Evolutionary conservation across 768 basidiomycete species (phyloP).

Genomic region (Paxillus rubicundulus): DNA sequence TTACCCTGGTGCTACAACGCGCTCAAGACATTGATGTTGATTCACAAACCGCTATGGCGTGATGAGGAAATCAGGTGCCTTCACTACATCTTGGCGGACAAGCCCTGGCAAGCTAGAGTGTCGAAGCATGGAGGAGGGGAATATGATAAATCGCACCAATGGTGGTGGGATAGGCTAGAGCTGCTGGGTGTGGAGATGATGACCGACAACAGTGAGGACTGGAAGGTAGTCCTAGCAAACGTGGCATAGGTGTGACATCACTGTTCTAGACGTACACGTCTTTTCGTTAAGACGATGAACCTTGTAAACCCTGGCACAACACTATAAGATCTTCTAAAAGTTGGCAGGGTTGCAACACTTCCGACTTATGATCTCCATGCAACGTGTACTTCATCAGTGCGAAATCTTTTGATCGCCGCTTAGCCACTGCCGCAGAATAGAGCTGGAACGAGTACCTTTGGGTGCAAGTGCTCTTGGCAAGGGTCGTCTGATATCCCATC

Average conservation of each 20-base stretch:
- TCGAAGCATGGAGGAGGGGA: constrained; percentile 39
- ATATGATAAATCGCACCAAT: constrained; percentile 56
- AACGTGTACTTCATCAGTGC: constrained; percentile 92
- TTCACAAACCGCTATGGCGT: constrained; percentile 76
- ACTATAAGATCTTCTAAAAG: neutral
- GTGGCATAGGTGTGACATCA: constrained; percentile 34
- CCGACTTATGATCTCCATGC: constrained; percentile 62
- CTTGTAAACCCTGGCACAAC: neutral
- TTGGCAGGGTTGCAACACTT: neutral
- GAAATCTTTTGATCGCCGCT: constrained; percentile 56
- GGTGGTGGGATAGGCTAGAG: constrained; percentile 81
- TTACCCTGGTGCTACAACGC: constrained; percentile 91
- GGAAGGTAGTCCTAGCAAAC: constrained; percentile 49
- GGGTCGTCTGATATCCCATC: constrained; percentile 81
- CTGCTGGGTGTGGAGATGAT: constrained; percentile 41
- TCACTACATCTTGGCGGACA: constrained; percentile 84
- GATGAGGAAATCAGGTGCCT: constrained; percentile 84
- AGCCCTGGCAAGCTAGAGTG: constrained; percentile 73
- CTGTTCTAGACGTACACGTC: neutral
- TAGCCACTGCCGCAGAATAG: constrained; percentile 1
- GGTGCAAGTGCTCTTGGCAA: constrained; percentile 83
- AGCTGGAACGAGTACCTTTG: constrained; percentile 58
- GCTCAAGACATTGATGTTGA: constrained; percentile 74
- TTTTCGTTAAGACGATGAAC: neutral
- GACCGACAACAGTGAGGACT: constrained; percentile 43